phyloP scores from a whole-genome alignment of 306 rosid species.

The Leucaena leucocephala region DNA sequence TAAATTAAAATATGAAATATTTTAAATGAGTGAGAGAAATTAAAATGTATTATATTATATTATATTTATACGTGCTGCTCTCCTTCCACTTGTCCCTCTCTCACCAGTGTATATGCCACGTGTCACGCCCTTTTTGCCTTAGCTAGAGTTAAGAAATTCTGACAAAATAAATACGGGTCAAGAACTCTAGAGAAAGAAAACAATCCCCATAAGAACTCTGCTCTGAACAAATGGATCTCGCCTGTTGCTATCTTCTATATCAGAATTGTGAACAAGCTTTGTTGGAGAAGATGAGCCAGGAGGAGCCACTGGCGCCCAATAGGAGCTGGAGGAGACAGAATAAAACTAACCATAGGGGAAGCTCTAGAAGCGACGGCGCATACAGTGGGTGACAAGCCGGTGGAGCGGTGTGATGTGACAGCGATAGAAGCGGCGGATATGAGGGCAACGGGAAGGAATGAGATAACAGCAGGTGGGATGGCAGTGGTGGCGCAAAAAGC shows the following conservation, averaged over 20 bases:
- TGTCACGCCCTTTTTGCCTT: not conserved
- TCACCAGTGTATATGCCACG: too few relatives aligned
- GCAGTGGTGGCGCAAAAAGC: constrained; percentile 67
- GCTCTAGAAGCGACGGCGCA: constrained; percentile 74
- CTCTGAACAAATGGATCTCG: not conserved
- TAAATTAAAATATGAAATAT: too few relatives aligned
- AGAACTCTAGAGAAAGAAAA: too few relatives aligned
- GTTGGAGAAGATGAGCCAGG: constrained; percentile 56
- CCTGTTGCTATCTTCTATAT: not conserved
- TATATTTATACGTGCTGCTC: too few relatives aligned
- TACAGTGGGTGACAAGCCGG: constrained; percentile 53
- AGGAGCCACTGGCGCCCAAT: constrained; percentile 40
- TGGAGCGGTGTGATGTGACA: constrained; percentile 62
- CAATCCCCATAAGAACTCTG: too few relatives aligned
- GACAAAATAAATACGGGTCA: too few relatives aligned
- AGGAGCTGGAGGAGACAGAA: constrained; percentile 15
- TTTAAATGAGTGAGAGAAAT: too few relatives aligned
- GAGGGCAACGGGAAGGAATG: constrained; percentile 59
- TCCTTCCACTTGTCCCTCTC: too few relatives aligned
- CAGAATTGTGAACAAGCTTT: not conserved
- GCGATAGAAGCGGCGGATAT: constrained; percentile 81
- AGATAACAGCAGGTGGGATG: constrained; percentile 52
- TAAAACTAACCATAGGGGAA: constrained; percentile 65
- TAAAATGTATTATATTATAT: too few relatives aligned
- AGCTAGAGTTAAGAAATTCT: not conserved